phyloP scores from a whole-genome alignment of 768 basidiomycete species.

The Saitozyma sp. region DNA sequence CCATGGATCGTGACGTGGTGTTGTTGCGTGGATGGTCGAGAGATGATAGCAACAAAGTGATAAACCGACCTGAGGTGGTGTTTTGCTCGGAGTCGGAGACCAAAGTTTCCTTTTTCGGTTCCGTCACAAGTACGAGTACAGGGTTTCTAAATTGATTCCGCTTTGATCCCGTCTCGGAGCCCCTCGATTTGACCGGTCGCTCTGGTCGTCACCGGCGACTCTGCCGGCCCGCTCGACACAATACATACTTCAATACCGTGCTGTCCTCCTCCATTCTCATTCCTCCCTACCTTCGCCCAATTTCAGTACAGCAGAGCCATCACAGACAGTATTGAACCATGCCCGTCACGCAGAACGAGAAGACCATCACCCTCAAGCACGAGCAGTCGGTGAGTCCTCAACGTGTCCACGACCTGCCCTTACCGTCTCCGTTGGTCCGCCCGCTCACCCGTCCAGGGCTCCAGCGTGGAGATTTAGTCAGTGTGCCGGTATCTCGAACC shows the following conservation, averaged over 20 bases:
- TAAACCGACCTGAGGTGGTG: conserved; percentile 2
- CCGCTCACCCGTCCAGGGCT: conserved; percentile 22
- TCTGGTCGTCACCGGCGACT: too few relatives aligned
- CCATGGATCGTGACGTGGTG: neutral
- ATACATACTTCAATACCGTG: too few relatives aligned
- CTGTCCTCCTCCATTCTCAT: conserved; percentile 1
- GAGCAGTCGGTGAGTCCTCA: conserved; percentile 28
- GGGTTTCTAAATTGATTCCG: too few relatives aligned
- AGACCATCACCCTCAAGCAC: conserved; percentile 30
- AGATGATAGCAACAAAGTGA: neutral
- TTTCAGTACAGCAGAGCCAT: neutral
- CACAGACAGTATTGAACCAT: conserved; percentile 19
- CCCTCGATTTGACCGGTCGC: too few relatives aligned
- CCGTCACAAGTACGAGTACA: too few relatives aligned
- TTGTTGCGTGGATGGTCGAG: neutral
- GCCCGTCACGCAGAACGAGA: conserved; percentile 39
- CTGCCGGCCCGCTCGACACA: too few relatives aligned
- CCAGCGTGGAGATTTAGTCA: conserved; percentile 44
- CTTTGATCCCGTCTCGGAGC: too few relatives aligned
- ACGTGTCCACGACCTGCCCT: neutral
- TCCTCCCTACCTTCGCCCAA: neutral
- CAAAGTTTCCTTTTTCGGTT: too few relatives aligned
- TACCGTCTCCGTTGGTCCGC: too few relatives aligned
- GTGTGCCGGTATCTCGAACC: conserved; percentile 2
- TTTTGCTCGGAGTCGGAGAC: too few relatives aligned